Evolutionary conservation across 2,329 filamentous ascomycete species (phyloP).

Genomic region (Colletotrichum sp.): DNA sequence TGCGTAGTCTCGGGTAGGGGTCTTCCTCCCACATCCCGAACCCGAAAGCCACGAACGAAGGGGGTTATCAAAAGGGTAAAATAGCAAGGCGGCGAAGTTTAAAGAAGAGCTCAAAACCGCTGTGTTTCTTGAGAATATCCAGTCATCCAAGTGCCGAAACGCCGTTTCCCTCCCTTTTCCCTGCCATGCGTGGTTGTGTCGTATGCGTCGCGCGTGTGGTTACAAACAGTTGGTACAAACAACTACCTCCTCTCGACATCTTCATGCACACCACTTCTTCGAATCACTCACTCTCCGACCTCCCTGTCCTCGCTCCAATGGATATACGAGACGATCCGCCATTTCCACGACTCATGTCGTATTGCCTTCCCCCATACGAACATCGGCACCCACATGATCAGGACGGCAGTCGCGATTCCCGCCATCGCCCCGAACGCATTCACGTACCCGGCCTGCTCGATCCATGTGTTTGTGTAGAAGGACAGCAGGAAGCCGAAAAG

Average conservation of each 20-base stretch:
- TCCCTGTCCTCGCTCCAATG: conserved; percentile 60
- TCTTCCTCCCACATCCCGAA: conserved; percentile 11
- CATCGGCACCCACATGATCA: conserved; percentile 54
- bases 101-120: neutral
- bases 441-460: conserved; percentile 52
- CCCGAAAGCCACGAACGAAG: neutral
- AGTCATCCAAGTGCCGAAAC: neutral
- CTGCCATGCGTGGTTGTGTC: neutral
- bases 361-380: conserved; percentile 57
- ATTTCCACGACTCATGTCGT: conserved; percentile 51
- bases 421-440: conserved; percentile 63
- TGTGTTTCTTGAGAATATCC: neutral
- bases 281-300: conserved; percentile 51
- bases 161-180: neutral
- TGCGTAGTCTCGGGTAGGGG: neutral
- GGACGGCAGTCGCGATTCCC: conserved; percentile 51
- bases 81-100: neutral
- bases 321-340: conserved; percentile 49
- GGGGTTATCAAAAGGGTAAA: neutral
- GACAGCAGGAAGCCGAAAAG: conserved; percentile 63
- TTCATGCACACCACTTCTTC: neutral
- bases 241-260: neutral
- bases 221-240: neutral
- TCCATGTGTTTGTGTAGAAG: conserved; percentile 67
- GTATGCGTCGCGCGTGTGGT: neutral